phyloP scores from a whole-genome alignment of 2,329 filamentous ascomycete species.

The Colletotrichum eremochloae region DNA sequence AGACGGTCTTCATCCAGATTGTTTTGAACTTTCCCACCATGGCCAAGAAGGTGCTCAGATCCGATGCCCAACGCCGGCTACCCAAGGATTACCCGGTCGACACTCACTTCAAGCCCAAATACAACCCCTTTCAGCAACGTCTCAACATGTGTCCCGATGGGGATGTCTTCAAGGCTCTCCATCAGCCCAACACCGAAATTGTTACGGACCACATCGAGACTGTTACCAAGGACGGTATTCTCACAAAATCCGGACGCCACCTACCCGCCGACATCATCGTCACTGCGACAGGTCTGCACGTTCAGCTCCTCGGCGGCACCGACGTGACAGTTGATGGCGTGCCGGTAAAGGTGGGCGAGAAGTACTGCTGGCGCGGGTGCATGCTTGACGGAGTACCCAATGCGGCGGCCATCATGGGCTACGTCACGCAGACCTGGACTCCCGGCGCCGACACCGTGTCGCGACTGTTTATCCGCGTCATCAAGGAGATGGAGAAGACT shows the following conservation, averaged over 20 bases:
- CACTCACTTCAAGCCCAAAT: slow-evolving; percentile 74
- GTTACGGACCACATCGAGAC: slow-evolving; percentile 67
- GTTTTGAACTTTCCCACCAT: slow-evolving; percentile 66
- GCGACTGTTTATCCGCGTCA: slow-evolving; percentile 62
- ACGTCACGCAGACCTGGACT: slow-evolving; percentile 77
- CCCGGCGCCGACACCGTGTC: slow-evolving; percentile 70
- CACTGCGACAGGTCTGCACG: slow-evolving; percentile 75
- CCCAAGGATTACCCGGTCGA: slow-evolving; percentile 67
- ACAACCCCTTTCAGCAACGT: slow-evolving; percentile 80
- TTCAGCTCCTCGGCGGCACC: slow-evolving; percentile 69
- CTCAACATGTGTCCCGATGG: slow-evolving; percentile 75
- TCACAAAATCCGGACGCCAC: slow-evolving; percentile 61
- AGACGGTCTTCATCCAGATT: slow-evolving; percentile 62
- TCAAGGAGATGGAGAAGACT: slow-evolving; percentile 60
- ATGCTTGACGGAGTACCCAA: slow-evolving; percentile 79
- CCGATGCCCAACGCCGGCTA: slow-evolving; percentile 61
- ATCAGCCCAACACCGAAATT: slow-evolving; percentile 59
- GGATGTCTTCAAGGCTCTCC: slow-evolving; percentile 68
- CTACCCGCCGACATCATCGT: slow-evolving; percentile 76
- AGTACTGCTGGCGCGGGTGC: slow-evolving; percentile 72
- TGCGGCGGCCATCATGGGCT: slow-evolving; percentile 71
- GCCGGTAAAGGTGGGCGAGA: slow-evolving; percentile 60
- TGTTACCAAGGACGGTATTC: slow-evolving; percentile 62
- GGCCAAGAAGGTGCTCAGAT: slow-evolving; percentile 62
- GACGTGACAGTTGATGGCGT: slow-evolving; percentile 67